These are phyloP conservation scores for Ceratobasidium theobromae DNA, from an alignment of 1,284 basidiomycete genomes.

Conservation along the genomic window DNA sequence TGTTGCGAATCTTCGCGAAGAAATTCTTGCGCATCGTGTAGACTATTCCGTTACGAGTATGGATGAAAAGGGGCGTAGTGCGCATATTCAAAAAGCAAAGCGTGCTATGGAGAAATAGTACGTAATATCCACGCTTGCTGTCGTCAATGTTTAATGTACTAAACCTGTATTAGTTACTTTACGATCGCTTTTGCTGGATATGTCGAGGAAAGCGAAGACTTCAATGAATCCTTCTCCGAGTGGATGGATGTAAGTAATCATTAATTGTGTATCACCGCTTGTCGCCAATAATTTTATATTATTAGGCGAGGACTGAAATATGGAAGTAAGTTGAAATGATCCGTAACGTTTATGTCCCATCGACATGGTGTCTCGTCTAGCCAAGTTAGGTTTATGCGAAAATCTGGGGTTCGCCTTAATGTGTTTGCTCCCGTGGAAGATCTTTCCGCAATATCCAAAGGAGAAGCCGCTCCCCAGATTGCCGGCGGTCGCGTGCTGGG, in stretches of 20 bases:
- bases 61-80: slow-evolving; percentile 62
- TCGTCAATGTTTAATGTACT: neutral
- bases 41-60: slow-evolving; percentile 81
- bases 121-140: slow-evolving; percentile 37
- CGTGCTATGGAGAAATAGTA: slow-evolving; percentile 82
- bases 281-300: neutral
- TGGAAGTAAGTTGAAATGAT: slow-evolving; percentile 71
- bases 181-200: slow-evolving; percentile 93
- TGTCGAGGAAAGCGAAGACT: slow-evolving; percentile 67
- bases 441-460: slow-evolving; percentile 73
- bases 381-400: slow-evolving; percentile 83
- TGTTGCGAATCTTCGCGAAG: slow-evolving; percentile 87
- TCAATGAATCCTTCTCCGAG: slow-evolving; percentile 74
- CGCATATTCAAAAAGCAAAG: slow-evolving; percentile 61
- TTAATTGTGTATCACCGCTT: neutral
- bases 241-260: slow-evolving; percentile 72
- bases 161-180: slow-evolving; percentile 69
- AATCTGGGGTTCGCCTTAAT: slow-evolving; percentile 66
- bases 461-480: slow-evolving; percentile 58
- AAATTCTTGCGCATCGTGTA: slow-evolving; percentile 79
- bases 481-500: slow-evolving; percentile 84
- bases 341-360: neutral
- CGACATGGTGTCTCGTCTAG: slow-evolving; percentile 48
- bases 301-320: slow-evolving; percentile 81
- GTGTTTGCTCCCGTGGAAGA: slow-evolving; percentile 89